phyloP scores from a whole-genome alignment of 495 filamentous ascomycete genomes.

The Penicillium canariense region DNA sequence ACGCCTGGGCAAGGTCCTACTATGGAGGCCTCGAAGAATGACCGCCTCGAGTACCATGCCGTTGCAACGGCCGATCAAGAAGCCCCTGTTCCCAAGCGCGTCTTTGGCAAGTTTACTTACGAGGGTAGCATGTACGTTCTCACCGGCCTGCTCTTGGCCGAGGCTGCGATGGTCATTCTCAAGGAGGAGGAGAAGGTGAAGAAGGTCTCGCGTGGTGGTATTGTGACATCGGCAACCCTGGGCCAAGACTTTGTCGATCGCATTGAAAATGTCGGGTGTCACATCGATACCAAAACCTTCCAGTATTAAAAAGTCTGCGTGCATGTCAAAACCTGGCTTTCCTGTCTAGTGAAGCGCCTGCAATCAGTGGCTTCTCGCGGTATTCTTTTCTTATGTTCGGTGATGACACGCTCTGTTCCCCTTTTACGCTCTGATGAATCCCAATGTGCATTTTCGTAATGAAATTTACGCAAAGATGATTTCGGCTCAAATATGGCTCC shows the following conservation, averaged over 20 bases:
- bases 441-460: not conserved
- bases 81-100: slow-evolving; percentile 43
- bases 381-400: not conserved
- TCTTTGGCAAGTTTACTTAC: slow-evolving; percentile 56
- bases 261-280: slow-evolving; percentile 61
- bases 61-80: slow-evolving; percentile 60
- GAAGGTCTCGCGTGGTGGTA: slow-evolving; percentile 60
- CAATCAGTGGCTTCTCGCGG: too few relatives aligned
- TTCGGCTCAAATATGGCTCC: too few relatives aligned
- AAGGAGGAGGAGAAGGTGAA: slow-evolving; percentile 57
- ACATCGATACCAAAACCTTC: slow-evolving; percentile 51
- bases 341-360: too few relatives aligned
- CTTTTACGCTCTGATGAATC: not conserved
- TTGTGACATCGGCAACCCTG: slow-evolving; percentile 81
- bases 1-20: slow-evolving; percentile 67
- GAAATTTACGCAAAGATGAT: too few relatives aligned
- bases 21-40: slow-evolving; percentile 53
- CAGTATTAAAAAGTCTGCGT: slow-evolving; percentile 20
- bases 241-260: slow-evolving; percentile 75
- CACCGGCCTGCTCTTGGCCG: slow-evolving; percentile 64
- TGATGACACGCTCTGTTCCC: not conserved
- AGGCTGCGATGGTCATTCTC: slow-evolving; percentile 71
- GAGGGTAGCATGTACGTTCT: slow-evolving; percentile 65
- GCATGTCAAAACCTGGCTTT: not conserved
- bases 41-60: slow-evolving; percentile 63